phyloP scores from a whole-genome alignment of 2,329 filamentous ascomycete genomes.

The Fusarium anthophilum region DNA sequence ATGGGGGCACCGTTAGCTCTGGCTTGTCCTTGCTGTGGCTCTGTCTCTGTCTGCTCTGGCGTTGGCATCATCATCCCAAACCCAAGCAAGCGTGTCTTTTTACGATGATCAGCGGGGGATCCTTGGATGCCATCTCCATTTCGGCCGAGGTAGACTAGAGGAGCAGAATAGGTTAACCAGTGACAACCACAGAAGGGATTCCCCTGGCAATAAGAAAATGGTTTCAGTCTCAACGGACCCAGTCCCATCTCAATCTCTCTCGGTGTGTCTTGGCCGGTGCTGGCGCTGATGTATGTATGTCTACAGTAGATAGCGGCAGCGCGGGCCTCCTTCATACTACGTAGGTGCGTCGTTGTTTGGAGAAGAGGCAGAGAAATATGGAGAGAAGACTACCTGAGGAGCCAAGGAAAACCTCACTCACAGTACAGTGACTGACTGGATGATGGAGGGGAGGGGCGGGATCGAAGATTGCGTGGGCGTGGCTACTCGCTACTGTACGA shows the following conservation, averaged over 20 bases:
- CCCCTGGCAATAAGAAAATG: conserved; percentile 19
- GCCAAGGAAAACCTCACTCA: conserved; percentile 9
- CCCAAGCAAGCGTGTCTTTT: conserved; percentile 27
- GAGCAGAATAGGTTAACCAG: neutral
- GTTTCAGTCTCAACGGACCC: neutral
- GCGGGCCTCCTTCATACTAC: conserved; percentile 14
- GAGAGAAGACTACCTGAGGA: conserved; percentile 23
- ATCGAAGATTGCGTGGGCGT: conserved; percentile 32
- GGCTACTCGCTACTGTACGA: conserved; percentile 12
- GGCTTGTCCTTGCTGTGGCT: neutral
- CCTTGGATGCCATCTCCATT: conserved; percentile 30
- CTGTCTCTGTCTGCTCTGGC: neutral
- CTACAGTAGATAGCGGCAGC: conserved; percentile 21
- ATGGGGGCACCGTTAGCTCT: conserved; percentile 35
- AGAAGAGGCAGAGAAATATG: conserved; percentile 34
- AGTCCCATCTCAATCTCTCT: neutral
- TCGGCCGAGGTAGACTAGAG: conserved; percentile 37
- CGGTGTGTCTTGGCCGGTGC: neutral
- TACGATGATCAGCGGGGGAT: conserved; percentile 41
- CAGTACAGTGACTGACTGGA: neutral
- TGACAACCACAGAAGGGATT: conserved; percentile 6
- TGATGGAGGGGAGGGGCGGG: conserved; percentile 36
- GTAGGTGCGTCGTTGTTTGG: conserved; percentile 18
- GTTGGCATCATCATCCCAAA: conserved; percentile 37
- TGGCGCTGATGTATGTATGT: conserved; percentile 17